A percentile compares a stretch with the other conserved stretches of the same genome.
Evolutionary conservation across 2,329 filamentous ascomycete species (phyloP).

Genomic region (Fusarium bulbicola): DNA sequence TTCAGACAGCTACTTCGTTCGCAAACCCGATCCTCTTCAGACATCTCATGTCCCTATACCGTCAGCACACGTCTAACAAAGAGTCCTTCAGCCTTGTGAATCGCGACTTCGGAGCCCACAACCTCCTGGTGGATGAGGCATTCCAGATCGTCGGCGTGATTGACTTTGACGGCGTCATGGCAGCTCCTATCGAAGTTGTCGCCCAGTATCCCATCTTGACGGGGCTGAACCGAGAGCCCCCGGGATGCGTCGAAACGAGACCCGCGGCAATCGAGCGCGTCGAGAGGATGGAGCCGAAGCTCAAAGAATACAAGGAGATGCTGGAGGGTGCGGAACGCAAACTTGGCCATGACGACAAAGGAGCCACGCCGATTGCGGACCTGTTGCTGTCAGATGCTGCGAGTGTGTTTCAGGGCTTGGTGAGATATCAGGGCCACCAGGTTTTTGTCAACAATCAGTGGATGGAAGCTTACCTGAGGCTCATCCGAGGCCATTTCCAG

Average conservation of each 20-base stretch:
- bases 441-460: not conserved
- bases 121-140: not conserved
- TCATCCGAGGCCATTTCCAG: not conserved
- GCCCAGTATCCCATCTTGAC: not conserved
- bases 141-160: not conserved
- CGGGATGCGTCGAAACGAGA: not conserved
- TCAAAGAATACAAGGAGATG: not conserved
- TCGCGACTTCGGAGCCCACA: not conserved
- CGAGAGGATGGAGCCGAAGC: not conserved
- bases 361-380: not conserved
- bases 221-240: not conserved
- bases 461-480: not conserved
- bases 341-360: not conserved
- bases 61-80: rapidly evolving
- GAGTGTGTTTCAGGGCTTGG: not conserved
- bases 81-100: not conserved
- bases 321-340: not conserved
- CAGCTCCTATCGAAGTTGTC: not conserved
- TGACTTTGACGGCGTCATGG: not conserved
- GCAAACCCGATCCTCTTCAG: not conserved
- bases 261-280: not conserved
- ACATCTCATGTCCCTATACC: not conserved
- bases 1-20: not conserved
- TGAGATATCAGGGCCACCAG: not conserved
- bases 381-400: not conserved